Base-by-base conservation (phyloP, 176 grass and related monocot species). In the Hyparrhenia diplandra region DNA sequence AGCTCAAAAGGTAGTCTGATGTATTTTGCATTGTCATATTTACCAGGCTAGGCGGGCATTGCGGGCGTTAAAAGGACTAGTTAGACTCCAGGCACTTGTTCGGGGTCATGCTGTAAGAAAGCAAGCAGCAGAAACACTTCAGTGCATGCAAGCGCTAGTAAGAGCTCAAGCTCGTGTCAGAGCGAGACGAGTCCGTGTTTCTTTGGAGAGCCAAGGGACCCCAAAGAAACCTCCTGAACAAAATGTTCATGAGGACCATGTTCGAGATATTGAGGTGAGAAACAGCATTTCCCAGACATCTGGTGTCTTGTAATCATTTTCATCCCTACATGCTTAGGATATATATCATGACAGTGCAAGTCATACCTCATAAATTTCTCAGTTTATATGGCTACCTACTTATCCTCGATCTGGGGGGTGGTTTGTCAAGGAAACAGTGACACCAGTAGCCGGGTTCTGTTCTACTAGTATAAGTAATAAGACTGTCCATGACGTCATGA, bases 21-120 rank as follows among this genome's bases (percentile, higher is more conserved):
- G n/a, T n/a, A n/a, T n/a, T n/a, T n/a, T n/a, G n/a, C 13, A 37
- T 78, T 46, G 65, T 80, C 13, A 34, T 69, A 49, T 73, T 40
- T 86, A 88, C 55, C 87, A 95, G 96, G 90, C 92, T 88, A 95
- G 96, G 85, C 76, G 92, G 69, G 96, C 96, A 54, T 91, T 98
- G 81, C 82, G 92, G 62, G 92, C 96, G 6, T 59, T 99, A 78
- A 99, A 95, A 75, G 96, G 96, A 74, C 84, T 99, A 24, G 92
- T 99, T 75, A 93, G 92, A 81, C 89, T 99, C 71, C 96, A 99
- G 85, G 96, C 96, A 14, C 90, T 99, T 67, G 92, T 91, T 73
- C 84, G 96, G 71, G 96, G 96, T 79, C 96, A 99, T 91, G 89
- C 93, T 84, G 96, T 99, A 64, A 92, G 96, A 82, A 99, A 95